Evolutionary conservation across 148 eudicot species (phyloP).

Genomic region (Rhododendron williamsianum): DNA sequence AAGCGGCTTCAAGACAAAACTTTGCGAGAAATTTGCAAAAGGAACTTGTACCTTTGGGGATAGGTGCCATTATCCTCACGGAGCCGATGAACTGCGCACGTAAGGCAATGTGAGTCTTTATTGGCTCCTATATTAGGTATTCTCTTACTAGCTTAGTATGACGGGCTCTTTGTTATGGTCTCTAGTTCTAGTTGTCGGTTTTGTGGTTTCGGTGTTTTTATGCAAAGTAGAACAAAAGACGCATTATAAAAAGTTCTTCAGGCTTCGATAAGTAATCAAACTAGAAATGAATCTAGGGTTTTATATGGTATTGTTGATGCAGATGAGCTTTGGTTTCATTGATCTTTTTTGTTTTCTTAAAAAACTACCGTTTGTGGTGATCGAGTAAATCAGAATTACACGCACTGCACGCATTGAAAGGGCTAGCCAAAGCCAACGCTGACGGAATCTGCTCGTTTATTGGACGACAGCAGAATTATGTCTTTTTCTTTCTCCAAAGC

Average conservation of each 20-base stretch:
- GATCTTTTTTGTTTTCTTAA: too few species aligned
- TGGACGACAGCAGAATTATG: too few species aligned
- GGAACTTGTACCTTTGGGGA: slow-evolving; percentile 82
- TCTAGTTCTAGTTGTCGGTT: neutral
- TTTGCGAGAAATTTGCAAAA: slow-evolving; percentile 72
- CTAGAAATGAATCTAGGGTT: neutral
- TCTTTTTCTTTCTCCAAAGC: too few species aligned
- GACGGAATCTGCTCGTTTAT: neutral
- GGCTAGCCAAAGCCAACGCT: too few species aligned
- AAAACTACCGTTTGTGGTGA: neutral
- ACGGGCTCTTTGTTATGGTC: neutral
- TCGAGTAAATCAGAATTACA: neutral
- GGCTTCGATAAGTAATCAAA: neutral
- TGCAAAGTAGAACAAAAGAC: neutral
- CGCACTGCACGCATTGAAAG: neutral
- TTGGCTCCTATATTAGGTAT: neutral
- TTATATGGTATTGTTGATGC: neutral
- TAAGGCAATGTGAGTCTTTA: slow-evolving; percentile 8
- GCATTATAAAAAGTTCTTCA: neutral
- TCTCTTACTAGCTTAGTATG: neutral
- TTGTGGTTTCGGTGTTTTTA: neutral
- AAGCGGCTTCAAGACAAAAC: slow-evolving; percentile 59
- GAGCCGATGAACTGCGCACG: slow-evolving; percentile 58
- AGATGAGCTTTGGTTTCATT: too few species aligned
- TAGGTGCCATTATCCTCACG: slow-evolving; percentile 80